These are phyloP conservation scores for Sisymbrium irio DNA, from an alignment of 345 rosid genomes.

Conservation along the genomic window DNA sequence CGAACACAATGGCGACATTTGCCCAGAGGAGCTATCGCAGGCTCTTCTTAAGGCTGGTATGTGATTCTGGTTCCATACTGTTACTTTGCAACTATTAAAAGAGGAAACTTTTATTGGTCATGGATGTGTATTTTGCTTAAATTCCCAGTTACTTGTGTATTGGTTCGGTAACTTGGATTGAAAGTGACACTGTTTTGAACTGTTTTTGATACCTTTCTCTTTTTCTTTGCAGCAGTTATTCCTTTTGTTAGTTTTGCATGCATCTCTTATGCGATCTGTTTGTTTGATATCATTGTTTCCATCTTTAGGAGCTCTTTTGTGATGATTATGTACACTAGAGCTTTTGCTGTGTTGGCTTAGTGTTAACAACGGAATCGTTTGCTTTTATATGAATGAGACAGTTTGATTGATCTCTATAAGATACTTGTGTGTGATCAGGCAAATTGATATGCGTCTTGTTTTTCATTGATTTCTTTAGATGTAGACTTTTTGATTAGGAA, in stretches of 20 bases:
- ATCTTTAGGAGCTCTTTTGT: not conserved
- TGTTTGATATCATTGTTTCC: not conserved
- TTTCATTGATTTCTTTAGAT: not conserved
- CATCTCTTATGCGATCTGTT: not conserved
- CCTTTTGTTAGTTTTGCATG: not conserved
- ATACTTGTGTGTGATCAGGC: not conserved
- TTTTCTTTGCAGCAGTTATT: not conserved
- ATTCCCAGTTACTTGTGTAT: not conserved
- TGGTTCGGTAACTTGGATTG: not conserved
- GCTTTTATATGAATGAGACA: not conserved
- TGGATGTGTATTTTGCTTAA: not conserved
- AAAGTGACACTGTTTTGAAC: not conserved
- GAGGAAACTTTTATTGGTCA: not conserved
- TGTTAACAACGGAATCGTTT: not conserved
- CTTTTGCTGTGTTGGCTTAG: too few species aligned
- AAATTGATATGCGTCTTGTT: not conserved
- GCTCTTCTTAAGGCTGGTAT: slow-evolving; percentile 89
- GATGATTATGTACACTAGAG: too few species aligned
- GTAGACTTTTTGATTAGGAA: not conserved
- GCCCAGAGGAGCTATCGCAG: slow-evolving; percentile 76
- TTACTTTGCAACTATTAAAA: not conserved
- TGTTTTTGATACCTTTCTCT: not conserved
- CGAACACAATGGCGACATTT: slow-evolving; percentile 78
- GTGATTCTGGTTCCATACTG: slow-evolving; percentile 13
- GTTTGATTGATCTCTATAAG: not conserved